Evolutionary conservation across 148 eudicot species (phyloP).

Genomic region (Chenopodium berlandieri): DNA sequence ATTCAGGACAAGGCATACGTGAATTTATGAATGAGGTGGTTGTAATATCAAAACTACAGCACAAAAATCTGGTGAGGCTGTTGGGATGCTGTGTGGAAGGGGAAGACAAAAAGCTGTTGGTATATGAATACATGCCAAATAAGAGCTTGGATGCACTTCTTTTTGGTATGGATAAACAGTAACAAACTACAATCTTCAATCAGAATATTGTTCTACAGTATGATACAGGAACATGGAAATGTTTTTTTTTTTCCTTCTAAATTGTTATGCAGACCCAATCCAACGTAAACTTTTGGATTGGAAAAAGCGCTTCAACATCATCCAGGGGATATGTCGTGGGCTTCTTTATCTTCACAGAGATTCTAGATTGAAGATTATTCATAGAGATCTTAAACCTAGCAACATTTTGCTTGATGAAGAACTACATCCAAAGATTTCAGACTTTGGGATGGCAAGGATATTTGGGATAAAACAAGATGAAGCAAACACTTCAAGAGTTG

Average conservation of each 20-base stretch:
- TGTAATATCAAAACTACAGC: constrained; percentile 47
- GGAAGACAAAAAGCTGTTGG: constrained; percentile 16
- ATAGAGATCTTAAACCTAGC: constrained; percentile 21
- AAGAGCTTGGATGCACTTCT: constrained; percentile 31
- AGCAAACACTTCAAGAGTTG: constrained; percentile 36
- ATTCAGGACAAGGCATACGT: constrained; percentile 35
- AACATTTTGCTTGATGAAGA: constrained; percentile 28
- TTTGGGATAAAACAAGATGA: constrained; percentile 32
- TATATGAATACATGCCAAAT: background rate
- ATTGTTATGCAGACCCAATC: constrained; percentile 8
- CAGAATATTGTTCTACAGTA: background rate
- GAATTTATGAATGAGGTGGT: constrained; percentile 49
- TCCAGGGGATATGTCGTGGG: constrained; percentile 35
- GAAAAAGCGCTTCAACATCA: constrained; percentile 32
- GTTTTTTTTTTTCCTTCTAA: too few species aligned
- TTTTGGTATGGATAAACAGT: constrained; percentile 26
- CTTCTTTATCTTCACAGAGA: constrained; percentile 26
- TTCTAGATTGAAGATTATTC: too few species aligned
- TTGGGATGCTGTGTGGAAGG: constrained; percentile 40
- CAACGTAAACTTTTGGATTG: constrained; percentile 19
- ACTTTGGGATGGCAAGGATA: constrained; percentile 49
- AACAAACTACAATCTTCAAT: too few species aligned
- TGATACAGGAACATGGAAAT: too few species aligned
- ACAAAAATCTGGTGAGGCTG: constrained; percentile 43
- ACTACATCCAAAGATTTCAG: constrained; percentile 35